These are phyloP conservation scores for Malbranchea cinnamomea DNA, from an alignment of 2,329 filamentous ascomycete species.

Conservation along the genomic window DNA sequence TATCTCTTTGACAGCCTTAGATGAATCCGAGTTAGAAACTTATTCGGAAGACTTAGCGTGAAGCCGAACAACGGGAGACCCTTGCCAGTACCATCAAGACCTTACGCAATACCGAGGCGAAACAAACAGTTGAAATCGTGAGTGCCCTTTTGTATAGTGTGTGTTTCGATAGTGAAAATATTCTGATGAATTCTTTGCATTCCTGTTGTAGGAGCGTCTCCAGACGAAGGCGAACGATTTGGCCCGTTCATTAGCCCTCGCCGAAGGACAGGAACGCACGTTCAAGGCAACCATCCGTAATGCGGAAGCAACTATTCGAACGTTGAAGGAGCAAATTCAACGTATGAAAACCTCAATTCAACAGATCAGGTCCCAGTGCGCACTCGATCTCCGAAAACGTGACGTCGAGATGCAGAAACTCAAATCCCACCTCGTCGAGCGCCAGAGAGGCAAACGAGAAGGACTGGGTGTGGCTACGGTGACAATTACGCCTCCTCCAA, in stretches of 20 bases:
- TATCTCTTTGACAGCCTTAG: conserved; percentile 14
- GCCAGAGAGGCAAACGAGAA: conserved; percentile 44
- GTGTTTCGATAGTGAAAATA: conserved; percentile 3
- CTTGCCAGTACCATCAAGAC: conserved; percentile 63
- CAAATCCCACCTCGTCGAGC: conserved; percentile 69
- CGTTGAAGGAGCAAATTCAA: conserved; percentile 70
- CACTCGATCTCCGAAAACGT: conserved; percentile 78
- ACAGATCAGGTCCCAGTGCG: conserved; percentile 73
- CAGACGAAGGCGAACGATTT: conserved; percentile 42
- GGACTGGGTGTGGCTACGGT: conserved; percentile 36
- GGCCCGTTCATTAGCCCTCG: conserved; percentile 39
- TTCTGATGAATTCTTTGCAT: background rate
- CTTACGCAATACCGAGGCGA: conserved; percentile 59
- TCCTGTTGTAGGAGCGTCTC: conserved; percentile 32
- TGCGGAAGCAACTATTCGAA: conserved; percentile 57
- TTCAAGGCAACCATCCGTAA: conserved; percentile 55
- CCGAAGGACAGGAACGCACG: conserved; percentile 56
- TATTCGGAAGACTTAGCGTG: conserved; percentile 42
- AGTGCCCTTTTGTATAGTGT: conserved; percentile 18
- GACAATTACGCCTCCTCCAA: conserved; percentile 28
- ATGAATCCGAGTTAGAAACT: conserved; percentile 39
- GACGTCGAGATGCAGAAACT: conserved; percentile 79
- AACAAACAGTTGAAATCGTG: conserved; percentile 54
- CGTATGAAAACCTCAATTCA: conserved; percentile 65
- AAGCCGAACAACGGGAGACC: conserved; percentile 75